Percentiles rank a stretch among this genome's conserved stretches.
phyloP scores from a whole-genome alignment of 805 yeast species.

The Blastobotrys americana region DNA sequence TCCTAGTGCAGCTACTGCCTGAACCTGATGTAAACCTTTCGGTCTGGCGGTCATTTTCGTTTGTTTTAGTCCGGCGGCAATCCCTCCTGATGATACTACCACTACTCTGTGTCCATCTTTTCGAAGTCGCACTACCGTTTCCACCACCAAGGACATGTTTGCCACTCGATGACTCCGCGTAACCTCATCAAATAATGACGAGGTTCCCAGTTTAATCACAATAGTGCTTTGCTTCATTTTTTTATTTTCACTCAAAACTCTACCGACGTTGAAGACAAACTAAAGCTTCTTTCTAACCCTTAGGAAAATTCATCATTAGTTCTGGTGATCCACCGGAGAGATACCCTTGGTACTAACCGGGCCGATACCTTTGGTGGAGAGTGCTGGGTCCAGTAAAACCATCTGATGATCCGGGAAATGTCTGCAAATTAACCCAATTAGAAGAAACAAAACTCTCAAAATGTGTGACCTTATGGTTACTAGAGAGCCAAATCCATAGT shows the following conservation, averaged over 20 bases:
- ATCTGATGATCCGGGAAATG: too few species aligned
- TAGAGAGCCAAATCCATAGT: not conserved
- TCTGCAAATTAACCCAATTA: too few species aligned
- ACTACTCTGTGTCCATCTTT: conserved; percentile 83
- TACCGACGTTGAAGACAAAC: too few species aligned
- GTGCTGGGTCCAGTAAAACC: too few species aligned
- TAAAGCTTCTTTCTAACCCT: too few species aligned
- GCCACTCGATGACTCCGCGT: conserved; percentile 87
- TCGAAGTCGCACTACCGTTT: conserved; percentile 75
- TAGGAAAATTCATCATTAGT: too few species aligned
- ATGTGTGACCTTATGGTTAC: too few species aligned
- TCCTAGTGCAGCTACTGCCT: conserved; percentile 94
- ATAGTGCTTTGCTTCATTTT: conserved; percentile 35
- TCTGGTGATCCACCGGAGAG: too few species aligned
- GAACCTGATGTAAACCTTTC: conserved; percentile 66
- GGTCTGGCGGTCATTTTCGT: conserved; percentile 64
- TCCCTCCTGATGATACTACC: conserved; percentile 91
- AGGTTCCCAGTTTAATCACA: conserved; percentile 59
- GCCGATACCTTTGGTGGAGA: too few species aligned
- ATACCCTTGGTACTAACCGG: too few species aligned
- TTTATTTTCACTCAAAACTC: not conserved
- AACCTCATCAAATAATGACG: conserved; percentile 85
- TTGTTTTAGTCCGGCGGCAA: conserved; percentile 87
- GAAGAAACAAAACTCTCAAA: too few species aligned
- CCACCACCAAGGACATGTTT: conserved; percentile 84